phyloP scores from a whole-genome alignment of 768 basidiomycete species.

The Hirschioporus abietinus region DNA sequence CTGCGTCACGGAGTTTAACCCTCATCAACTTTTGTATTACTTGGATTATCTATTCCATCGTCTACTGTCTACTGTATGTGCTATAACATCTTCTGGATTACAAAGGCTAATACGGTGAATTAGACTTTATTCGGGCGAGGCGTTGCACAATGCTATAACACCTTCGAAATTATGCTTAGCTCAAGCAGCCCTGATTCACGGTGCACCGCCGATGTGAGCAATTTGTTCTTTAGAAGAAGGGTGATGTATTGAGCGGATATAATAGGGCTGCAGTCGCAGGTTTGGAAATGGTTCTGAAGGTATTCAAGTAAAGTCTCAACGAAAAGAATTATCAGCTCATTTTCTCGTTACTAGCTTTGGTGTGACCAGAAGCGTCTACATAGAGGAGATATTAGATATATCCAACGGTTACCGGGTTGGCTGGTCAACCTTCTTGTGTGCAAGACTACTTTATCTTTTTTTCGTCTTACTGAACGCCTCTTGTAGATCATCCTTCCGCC shows the following conservation, averaged over 20 bases:
- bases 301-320: slow-evolving; percentile 10
- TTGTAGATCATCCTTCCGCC: background rate
- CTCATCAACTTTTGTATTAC: slow-evolving; percentile 52
- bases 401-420: background rate
- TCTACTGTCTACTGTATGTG: slow-evolving; percentile 46
- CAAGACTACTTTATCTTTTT: background rate
- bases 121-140: slow-evolving; percentile 15
- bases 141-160: slow-evolving; percentile 21
- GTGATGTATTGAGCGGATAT: background rate
- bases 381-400: background rate
- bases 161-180: slow-evolving; percentile 32
- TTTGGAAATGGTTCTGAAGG: slow-evolving; percentile 37
- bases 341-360: background rate
- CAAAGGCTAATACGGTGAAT: background rate
- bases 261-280: slow-evolving; percentile 37
- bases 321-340: background rate
- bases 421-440: background rate
- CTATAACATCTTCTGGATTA: background rate
- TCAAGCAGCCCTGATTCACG: slow-evolving; percentile 52
- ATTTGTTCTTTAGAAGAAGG: slow-evolving; percentile 3
- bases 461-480: background rate
- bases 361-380: background rate
- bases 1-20: slow-evolving; percentile 40
- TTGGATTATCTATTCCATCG: slow-evolving; percentile 51
- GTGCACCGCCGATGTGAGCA: slow-evolving; percentile 48